Percentiles rank a stretch among this genome's conserved stretches.
Evolutionary conservation across 1,284 basidiomycete species (phyloP).

Genomic region (Malassezia japonica): DNA sequence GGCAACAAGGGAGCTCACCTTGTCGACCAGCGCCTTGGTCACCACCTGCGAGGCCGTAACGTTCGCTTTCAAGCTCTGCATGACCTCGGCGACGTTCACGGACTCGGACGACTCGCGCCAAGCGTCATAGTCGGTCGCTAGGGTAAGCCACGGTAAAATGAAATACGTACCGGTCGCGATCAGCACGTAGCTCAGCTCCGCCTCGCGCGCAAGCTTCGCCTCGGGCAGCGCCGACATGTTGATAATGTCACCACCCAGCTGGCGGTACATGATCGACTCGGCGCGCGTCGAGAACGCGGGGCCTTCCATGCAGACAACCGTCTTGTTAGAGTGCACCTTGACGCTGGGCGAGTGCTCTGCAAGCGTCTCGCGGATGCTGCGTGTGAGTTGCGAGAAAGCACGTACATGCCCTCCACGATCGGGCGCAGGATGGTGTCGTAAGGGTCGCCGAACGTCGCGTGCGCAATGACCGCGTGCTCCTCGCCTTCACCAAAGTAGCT

Average conservation of each 20-base stretch:
- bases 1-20: constrained; percentile 54
- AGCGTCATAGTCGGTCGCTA: constrained; percentile 48
- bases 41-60: constrained; percentile 66
- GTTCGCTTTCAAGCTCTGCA: constrained; percentile 76
- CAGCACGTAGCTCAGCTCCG: constrained; percentile 59
- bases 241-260: constrained; percentile 61
- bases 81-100: constrained; percentile 79
- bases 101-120: constrained; percentile 63
- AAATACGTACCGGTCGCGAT: constrained; percentile 46
- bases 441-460: constrained; percentile 80
- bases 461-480: constrained; percentile 64
- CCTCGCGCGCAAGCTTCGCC: constrained; percentile 87
- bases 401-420: constrained; percentile 28
- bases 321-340: constrained; percentile 62
- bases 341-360: constrained; percentile 18
- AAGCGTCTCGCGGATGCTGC: constrained; percentile 23
- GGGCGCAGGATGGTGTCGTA: constrained; percentile 35
- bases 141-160: constrained; percentile 22
- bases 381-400: neutral
- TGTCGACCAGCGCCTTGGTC: constrained; percentile 65
- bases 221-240: constrained; percentile 87
- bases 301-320: constrained; percentile 93
- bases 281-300: constrained; percentile 86
- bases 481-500: constrained; percentile 73
- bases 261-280: constrained; percentile 85